A percentile compares a stretch with the other conserved stretches of the same genome.
Evolutionary conservation across 2,329 filamentous ascomycete genomes (phyloP).

Genomic region (Pseudogymnoascus sp.): DNA sequence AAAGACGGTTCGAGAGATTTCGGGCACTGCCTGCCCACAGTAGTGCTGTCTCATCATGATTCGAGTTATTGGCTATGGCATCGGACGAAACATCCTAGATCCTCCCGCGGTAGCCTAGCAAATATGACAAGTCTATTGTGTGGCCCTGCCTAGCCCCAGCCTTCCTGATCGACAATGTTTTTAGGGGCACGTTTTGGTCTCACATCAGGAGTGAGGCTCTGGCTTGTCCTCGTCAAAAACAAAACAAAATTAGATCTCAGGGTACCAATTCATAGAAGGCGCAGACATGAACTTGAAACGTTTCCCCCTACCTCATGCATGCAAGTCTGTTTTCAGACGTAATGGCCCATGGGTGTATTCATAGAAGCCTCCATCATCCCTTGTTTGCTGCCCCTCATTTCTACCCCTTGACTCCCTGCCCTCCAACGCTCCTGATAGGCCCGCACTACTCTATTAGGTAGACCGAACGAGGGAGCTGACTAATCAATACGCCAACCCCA

Average conservation of each 20-base stretch:
- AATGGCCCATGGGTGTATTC: neutral
- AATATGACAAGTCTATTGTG: slow-evolving; percentile 5
- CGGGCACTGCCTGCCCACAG: neutral
- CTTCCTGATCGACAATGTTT: neutral
- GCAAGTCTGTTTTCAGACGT: neutral
- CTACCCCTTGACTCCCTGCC: neutral
- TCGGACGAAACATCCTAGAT: neutral
- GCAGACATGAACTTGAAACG: neutral
- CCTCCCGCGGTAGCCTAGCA: neutral
- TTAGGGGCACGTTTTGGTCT: neutral
- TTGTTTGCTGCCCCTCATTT: slow-evolving; percentile 4
- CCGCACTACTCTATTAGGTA: neutral
- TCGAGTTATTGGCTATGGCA: neutral
- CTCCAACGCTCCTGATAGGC: neutral
- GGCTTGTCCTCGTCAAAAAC: neutral
- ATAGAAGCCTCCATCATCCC: neutral
- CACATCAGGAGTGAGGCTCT: neutral
- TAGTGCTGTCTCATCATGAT: neutral
- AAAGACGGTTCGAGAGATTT: neutral
- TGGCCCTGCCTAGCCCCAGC: neutral
- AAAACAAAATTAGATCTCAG: neutral
- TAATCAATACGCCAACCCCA: neutral
- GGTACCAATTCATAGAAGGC: neutral
- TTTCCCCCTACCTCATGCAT: neutral
- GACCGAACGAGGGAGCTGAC: neutral